Conservation (phyloP, 2,329 filamentous ascomycete species). For the Ceratocystis huliohia region DNA sequence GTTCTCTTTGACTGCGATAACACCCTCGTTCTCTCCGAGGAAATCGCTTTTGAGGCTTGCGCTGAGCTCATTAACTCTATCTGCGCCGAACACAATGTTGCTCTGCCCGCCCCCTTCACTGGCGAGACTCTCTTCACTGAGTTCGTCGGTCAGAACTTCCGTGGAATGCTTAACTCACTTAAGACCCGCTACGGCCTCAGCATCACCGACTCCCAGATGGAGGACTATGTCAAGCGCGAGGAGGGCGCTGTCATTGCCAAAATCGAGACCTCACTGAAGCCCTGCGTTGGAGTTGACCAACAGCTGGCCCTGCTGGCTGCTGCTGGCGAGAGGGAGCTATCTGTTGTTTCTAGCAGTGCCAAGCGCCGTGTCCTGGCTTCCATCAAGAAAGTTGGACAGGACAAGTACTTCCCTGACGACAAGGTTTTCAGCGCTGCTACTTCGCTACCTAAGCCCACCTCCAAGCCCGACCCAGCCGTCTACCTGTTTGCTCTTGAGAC, state of each 20-base stretch:
- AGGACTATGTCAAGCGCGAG: slow-evolving; percentile 62
- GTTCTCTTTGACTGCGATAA: slow-evolving; percentile 75
- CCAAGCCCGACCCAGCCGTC: slow-evolving; percentile 82
- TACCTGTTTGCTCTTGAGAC: slow-evolving; percentile 66
- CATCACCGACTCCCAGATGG: slow-evolving; percentile 54
- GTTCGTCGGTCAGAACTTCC: slow-evolving; percentile 91
- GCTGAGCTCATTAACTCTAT: slow-evolving; percentile 82
- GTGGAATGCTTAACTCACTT: slow-evolving; percentile 71
- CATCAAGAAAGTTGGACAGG: slow-evolving; percentile 65
- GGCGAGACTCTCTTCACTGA: slow-evolving; percentile 66
- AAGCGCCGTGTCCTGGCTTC: slow-evolving; percentile 65
- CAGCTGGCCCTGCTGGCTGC: slow-evolving; percentile 52
- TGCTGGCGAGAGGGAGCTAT: slow-evolving; percentile 54
- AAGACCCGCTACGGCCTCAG: slow-evolving; percentile 64
- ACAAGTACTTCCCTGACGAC: slow-evolving; percentile 64
- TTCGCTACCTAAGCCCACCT: slow-evolving; percentile 64
- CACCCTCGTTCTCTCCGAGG: slow-evolving; percentile 84
- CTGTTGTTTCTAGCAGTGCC: slow-evolving; percentile 72
- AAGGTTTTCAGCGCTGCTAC: slow-evolving; percentile 73
- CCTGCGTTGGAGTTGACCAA: slow-evolving; percentile 55
- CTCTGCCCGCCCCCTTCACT: slow-evolving; percentile 51
- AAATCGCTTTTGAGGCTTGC: slow-evolving; percentile 82
- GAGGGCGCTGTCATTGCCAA: slow-evolving; percentile 75
- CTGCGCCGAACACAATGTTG: slow-evolving; percentile 51
- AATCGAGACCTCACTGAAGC: slow-evolving; percentile 52